Conservation (phyloP, 139 green algal genomes). For the Picochlorum sp. region DNA sequence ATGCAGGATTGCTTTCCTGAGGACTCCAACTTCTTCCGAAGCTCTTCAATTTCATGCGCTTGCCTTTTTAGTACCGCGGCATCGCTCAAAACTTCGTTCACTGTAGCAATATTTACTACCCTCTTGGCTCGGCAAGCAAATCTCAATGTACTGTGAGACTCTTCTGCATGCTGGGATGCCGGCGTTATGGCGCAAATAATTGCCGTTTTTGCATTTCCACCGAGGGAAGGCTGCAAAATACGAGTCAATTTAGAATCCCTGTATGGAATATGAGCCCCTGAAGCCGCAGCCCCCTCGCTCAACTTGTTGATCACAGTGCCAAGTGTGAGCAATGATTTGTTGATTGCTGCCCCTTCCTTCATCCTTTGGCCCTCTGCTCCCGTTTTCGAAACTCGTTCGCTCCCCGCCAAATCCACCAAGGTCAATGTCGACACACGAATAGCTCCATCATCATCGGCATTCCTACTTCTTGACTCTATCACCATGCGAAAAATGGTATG, state of each 20-base stretch:
- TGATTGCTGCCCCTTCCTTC: slow-evolving; percentile 61
- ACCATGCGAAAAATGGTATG: slow-evolving; percentile 98
- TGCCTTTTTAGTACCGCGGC: slow-evolving; percentile 56
- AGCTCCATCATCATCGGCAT: slow-evolving; percentile 53
- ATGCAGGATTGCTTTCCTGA: slow-evolving; percentile 37
- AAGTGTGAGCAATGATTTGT: slow-evolving; percentile 56
- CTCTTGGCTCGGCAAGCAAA: slow-evolving; percentile 75
- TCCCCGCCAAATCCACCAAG: slow-evolving; percentile 92
- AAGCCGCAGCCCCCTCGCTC: slow-evolving; percentile 28
- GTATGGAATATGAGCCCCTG: slow-evolving; percentile 69
- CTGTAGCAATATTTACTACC: slow-evolving; percentile 75
- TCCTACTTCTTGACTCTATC: slow-evolving; percentile 55
- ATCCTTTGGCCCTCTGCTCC: slow-evolving; percentile 43
- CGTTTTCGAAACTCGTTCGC: slow-evolving; percentile 83
- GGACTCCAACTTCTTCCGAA: slow-evolving; percentile 39
- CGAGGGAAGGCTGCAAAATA: slow-evolving; percentile 51
- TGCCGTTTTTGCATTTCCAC: slow-evolving; percentile 44
- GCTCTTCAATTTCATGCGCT: slow-evolving; percentile 57
- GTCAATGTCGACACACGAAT: slow-evolving; percentile 77
- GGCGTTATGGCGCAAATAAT: slow-evolving; percentile 46
- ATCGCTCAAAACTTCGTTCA: slow-evolving; percentile 61
- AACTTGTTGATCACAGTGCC: slow-evolving; percentile 61
- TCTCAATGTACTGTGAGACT: slow-evolving; percentile 61
- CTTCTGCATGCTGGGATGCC: slow-evolving; percentile 49
- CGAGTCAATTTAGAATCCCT: slow-evolving; percentile 74